Conservation (phyloP, 192 early-diverging fungal genomes). For the Dimargaris cristalligena region DNA sequence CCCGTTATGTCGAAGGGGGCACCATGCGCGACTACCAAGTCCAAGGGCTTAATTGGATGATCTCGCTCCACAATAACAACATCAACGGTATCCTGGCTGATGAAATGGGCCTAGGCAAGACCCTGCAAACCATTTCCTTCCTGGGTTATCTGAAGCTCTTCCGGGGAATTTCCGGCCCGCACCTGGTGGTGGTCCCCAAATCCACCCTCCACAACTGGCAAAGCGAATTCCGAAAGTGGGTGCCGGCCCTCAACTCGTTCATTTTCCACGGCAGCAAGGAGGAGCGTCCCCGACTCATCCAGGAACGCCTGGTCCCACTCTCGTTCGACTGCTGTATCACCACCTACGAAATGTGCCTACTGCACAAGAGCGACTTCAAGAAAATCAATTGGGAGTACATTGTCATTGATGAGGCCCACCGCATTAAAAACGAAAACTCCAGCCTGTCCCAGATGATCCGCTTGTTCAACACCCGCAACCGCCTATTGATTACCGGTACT, state of each 20-base stretch:
- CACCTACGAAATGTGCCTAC: constrained; percentile 89
- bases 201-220: constrained; percentile 95
- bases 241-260: constrained; percentile 72
- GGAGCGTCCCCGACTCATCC: constrained; percentile 43
- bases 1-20: constrained; percentile 77
- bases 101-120: constrained; percentile 97
- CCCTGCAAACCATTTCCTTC: constrained; percentile 90
- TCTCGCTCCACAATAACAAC: constrained; percentile 89
- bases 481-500: constrained; percentile 87
- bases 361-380: constrained; percentile 69
- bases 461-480: constrained; percentile 66
- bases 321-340: constrained; percentile 90
- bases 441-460: constrained; percentile 88
- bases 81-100: constrained; percentile 99
- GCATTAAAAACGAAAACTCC: constrained; percentile 87
- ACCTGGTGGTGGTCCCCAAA: constrained; percentile 92
- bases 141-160: constrained; percentile 85
- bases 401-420: constrained; percentile 67
- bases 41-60: constrained; percentile 96
- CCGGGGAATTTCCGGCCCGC: constrained; percentile 59
- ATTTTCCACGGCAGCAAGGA: constrained; percentile 84
- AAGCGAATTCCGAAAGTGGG: constrained; percentile 81
- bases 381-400: constrained; percentile 65
- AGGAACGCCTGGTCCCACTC: constrained; percentile 30
- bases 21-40: constrained; percentile 91